These are phyloP conservation scores for Chaetomiaceae sp. DNA, from an alignment of 2,329 filamentous ascomycete species.

Conservation along the genomic window DNA sequence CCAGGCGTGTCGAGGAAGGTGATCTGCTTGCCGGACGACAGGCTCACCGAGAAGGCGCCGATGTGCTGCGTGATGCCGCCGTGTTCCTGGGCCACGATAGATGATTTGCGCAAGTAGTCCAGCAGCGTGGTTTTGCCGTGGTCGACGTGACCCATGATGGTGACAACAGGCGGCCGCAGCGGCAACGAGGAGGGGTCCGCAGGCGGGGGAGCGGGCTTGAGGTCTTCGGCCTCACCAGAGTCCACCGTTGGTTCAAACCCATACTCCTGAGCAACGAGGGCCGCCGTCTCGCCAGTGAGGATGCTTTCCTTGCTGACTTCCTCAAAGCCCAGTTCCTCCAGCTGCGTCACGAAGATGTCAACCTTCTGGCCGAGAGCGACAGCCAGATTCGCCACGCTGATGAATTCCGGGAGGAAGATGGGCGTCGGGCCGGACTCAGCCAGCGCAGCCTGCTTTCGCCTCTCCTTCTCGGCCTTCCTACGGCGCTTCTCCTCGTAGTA, in stretches of 20 bases:
- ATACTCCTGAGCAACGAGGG: conserved; percentile 86
- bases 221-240: conserved; percentile 60
- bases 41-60: conserved; percentile 87
- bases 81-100: conserved; percentile 84
- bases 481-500: conserved; percentile 36
- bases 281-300: conserved; percentile 84
- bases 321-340: conserved; percentile 86
- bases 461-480: conserved; percentile 39
- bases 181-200: conserved; percentile 67
- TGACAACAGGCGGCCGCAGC: conserved; percentile 82
- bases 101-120: conserved; percentile 89
- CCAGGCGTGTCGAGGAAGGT: conserved; percentile 97
- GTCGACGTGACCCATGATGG: conserved; percentile 99
- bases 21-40: conserved; percentile 82
- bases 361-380: conserved; percentile 66
- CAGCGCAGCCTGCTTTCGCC: conserved; percentile 34
- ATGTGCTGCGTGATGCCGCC: conserved; percentile 99
- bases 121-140: conserved; percentile 97
- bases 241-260: conserved; percentile 83
- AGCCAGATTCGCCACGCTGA: conserved; percentile 80
- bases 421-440: conserved; percentile 43
- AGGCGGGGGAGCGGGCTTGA: conserved; percentile 64
- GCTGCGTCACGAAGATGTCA: conserved; percentile 66
- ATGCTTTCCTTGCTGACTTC: conserved; percentile 78
- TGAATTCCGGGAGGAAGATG: conserved; percentile 83